A percentile compares a stretch with the other conserved stretches of the same genome.
phyloP scores from a whole-genome alignment of 2,329 filamentous ascomycete species.

The Aspergillus neotritici region DNA sequence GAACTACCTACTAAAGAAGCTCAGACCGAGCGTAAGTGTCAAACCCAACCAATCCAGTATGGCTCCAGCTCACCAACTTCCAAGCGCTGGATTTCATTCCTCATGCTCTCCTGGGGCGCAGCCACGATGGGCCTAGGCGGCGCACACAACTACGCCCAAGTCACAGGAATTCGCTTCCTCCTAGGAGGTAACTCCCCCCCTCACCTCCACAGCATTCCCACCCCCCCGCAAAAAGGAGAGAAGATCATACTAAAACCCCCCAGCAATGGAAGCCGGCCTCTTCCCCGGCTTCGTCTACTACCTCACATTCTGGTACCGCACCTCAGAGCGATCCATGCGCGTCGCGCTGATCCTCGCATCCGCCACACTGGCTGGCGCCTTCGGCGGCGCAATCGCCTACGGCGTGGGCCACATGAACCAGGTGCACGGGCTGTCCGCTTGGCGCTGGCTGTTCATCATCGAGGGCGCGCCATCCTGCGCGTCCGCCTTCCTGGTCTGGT shows the following conservation, averaged over 20 bases:
- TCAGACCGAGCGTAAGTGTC: slow-evolving; percentile 37
- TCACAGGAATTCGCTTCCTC: slow-evolving; percentile 45
- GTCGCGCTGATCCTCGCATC: slow-evolving; percentile 52
- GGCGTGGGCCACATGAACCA: slow-evolving; percentile 39
- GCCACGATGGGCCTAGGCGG: slow-evolving; percentile 47
- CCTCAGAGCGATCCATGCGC: slow-evolving; percentile 53
- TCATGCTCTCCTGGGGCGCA: slow-evolving; percentile 48
- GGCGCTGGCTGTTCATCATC: slow-evolving; percentile 46
- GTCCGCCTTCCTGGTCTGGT: slow-evolving; percentile 39
- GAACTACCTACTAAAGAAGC: slow-evolving; percentile 47
- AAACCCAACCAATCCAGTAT: not conserved
- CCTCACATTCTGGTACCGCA: slow-evolving; percentile 52
- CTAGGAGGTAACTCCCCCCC: slow-evolving; percentile 29
- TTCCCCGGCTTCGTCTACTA: slow-evolving; percentile 48
- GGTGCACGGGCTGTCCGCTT: slow-evolving; percentile 34
- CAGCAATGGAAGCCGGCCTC: slow-evolving; percentile 46
- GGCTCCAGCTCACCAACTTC: not conserved
- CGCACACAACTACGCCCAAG: slow-evolving; percentile 37
- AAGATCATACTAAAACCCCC: not conserved
- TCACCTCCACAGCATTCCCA: too few species aligned
- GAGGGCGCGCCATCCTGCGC: slow-evolving; percentile 38
- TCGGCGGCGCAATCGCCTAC: slow-evolving; percentile 53
- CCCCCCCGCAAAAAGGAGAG: too few species aligned
- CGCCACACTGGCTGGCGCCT: slow-evolving; percentile 51
- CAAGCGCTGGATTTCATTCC: slow-evolving; percentile 45